Base-by-base conservation (phyloP, 2,329 filamentous ascomycete genomes). In the Incumbomyces delicatus region DNA sequence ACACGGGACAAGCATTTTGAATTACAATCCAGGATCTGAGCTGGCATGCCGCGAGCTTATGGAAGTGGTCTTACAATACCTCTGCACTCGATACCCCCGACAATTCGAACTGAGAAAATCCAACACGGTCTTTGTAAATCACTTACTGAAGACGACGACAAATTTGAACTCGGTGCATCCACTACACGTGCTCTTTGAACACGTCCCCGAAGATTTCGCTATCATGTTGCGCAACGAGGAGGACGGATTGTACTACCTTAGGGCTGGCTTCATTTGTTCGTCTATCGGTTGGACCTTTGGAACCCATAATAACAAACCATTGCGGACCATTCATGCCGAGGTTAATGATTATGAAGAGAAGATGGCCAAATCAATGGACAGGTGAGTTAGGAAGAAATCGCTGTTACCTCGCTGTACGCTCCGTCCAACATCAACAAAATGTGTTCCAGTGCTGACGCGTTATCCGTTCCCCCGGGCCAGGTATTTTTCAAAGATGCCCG, bases 271-370 rank as follows among this genome's bases (percentile, higher is more conserved):
- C 12, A 76, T 87, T 36, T 87, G 83, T 63, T 84, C 79, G 6
- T 74, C 78, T 0, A 66, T 87, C 0, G 84, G 83, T 1, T 88
- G 83, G 83, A 80, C 78, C 48, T 63, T 87, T 0, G 73, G 69
- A 0, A 73, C 72, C 20, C 86, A 87, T 64, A 78, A 85, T 38
- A 81, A 81, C 0, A 60, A 76, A 52, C 70, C 70, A 6, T 66
- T 87, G 2, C 66, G 75, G 0, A 74, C 75, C 41, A 85, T 88
- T 49, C 84, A 87, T 56, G 62, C 63, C 2, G 70, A 72, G 0
- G 79, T 88, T 6, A 83, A 84, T 0, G 81, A 86, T 56, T 87
- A 86, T 62, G 80, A 81, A 50, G 78, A 82, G 58, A 87, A 85
- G 66, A 84, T 87, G 80, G 74, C 78, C 27, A 79, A 83, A 52